Evolutionary conservation across 2,329 filamentous ascomycete genomes (phyloP).

Genomic region (Cordyceps pruinosa): DNA sequence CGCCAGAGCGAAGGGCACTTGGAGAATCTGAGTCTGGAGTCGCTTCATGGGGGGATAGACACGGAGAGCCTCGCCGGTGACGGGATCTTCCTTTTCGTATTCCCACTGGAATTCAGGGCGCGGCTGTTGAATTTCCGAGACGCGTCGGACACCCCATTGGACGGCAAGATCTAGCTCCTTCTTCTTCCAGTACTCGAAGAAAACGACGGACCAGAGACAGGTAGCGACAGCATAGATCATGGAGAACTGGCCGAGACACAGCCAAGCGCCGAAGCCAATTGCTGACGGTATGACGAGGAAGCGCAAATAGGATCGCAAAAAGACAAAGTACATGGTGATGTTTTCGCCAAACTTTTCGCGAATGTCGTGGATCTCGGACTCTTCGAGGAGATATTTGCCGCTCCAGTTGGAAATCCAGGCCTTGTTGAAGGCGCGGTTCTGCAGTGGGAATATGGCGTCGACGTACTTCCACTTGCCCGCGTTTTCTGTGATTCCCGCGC

Average conservation of each 20-base stretch:
- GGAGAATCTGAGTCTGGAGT: constrained; percentile 67
- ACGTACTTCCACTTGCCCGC: constrained; percentile 67
- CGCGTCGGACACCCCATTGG: constrained; percentile 81
- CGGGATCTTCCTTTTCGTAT: constrained; percentile 65
- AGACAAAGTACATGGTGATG: constrained; percentile 93
- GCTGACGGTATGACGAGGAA: constrained; percentile 77
- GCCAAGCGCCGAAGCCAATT: constrained; percentile 70
- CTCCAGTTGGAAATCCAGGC: constrained; percentile 70
- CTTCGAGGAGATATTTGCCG: constrained; percentile 60
- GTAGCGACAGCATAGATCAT: constrained; percentile 70
- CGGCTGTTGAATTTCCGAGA: constrained; percentile 72
- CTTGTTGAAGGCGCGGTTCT: constrained; percentile 69
- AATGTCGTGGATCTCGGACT: constrained; percentile 64
- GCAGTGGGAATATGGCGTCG: constrained; percentile 68
- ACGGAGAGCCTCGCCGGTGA: constrained; percentile 72
- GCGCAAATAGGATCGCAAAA: constrained; percentile 82
- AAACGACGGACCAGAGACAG: constrained; percentile 80
- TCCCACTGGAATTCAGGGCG: constrained; percentile 75
- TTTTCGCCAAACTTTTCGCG: constrained; percentile 72
- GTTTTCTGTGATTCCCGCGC: constrained; percentile 67
- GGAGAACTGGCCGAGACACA: constrained; percentile 80
- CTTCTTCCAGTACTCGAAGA: constrained; percentile 95
- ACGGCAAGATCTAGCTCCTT: constrained; percentile 81
- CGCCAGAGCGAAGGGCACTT: constrained; percentile 75
- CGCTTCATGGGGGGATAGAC: constrained; percentile 72